A percentile compares a stretch with the other conserved stretches of the same genome.
Conservation (phyloP, 2,329 filamentous ascomycete species). For the Apiospora koreana region DNA sequence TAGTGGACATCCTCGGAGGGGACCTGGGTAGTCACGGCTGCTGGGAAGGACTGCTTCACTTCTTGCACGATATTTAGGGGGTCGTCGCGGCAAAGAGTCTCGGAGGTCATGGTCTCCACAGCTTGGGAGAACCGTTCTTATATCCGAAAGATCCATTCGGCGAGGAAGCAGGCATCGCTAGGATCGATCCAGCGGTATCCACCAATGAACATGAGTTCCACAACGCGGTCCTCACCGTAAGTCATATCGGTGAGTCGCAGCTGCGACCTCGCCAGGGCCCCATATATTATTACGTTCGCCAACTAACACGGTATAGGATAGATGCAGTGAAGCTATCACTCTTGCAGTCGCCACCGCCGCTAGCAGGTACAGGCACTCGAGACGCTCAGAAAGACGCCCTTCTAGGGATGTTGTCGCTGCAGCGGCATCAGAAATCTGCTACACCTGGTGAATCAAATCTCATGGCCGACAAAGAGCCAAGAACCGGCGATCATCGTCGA, state of each 20-base stretch:
- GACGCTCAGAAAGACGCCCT: too few relatives aligned
- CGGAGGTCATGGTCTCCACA: slow-evolving; percentile 11
- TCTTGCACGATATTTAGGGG: slow-evolving; percentile 1
- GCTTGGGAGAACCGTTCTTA: slow-evolving; percentile 20
- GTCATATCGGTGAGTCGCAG: slow-evolving; percentile 50
- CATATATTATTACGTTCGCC: too few relatives aligned
- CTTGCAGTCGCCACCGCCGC: too few relatives aligned
- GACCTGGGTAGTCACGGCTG: slow-evolving; percentile 20
- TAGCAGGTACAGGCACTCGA: too few relatives aligned
- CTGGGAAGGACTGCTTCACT: slow-evolving; percentile 16
- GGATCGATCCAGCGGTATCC: slow-evolving; percentile 40
- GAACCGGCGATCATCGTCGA: too few relatives aligned
- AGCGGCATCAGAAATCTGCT: too few relatives aligned
- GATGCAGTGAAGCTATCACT: too few relatives aligned
- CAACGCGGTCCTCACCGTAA: slow-evolving; percentile 45
- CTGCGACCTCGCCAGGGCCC: slow-evolving; percentile 25
- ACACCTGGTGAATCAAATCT: too few relatives aligned
- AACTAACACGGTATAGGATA: too few relatives aligned
- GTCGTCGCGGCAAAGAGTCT: background rate
- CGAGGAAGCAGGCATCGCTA: slow-evolving; percentile 23
- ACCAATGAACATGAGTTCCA: slow-evolving; percentile 45
- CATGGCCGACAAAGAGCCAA: too few relatives aligned
- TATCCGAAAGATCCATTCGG: slow-evolving; percentile 27
- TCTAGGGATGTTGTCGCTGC: too few relatives aligned
- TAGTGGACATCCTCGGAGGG: slow-evolving; percentile 25